Evolutionary conservation across 306 rosid genomes (phyloP).

Genomic region (Vigna mungo): DNA sequence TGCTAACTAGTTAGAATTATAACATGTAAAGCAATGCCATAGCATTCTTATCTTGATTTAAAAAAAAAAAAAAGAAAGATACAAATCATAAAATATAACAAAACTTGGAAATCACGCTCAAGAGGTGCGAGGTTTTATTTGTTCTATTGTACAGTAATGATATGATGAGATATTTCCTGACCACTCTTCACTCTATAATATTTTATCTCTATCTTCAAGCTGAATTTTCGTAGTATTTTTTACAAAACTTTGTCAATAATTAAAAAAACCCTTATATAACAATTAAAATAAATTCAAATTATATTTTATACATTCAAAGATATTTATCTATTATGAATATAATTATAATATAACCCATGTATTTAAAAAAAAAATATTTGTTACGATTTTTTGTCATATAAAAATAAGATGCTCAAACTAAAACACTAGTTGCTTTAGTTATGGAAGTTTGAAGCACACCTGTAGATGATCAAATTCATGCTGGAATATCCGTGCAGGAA

Average conservation of each 20-base stretch:
- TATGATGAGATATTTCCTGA: background rate
- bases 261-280: too few relatives aligned
- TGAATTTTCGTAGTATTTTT: background rate
- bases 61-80: too few relatives aligned
- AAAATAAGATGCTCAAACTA: background rate
- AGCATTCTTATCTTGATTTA: too few relatives aligned
- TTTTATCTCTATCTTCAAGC: background rate
- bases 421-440: conserved; percentile 3
- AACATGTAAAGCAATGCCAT: too few relatives aligned
- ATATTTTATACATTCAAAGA: too few relatives aligned
- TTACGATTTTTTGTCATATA: background rate
- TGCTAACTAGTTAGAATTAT: too few relatives aligned
- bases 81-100: too few relatives aligned
- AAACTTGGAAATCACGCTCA: background rate
- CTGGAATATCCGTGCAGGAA: conserved; percentile 93
- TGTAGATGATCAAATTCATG: conserved; percentile 95
- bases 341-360: background rate
- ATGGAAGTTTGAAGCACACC: conserved; percentile 54
- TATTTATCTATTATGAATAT: background rate
- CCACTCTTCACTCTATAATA: too few relatives aligned
- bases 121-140: background rate
- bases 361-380: background rate
- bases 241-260: too few relatives aligned
- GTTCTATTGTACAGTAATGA: background rate
- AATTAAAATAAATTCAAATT: too few relatives aligned